These are phyloP conservation scores for Soucietia sequanensis DNA, from an alignment of 805 yeast species.

Conservation along the genomic window DNA sequence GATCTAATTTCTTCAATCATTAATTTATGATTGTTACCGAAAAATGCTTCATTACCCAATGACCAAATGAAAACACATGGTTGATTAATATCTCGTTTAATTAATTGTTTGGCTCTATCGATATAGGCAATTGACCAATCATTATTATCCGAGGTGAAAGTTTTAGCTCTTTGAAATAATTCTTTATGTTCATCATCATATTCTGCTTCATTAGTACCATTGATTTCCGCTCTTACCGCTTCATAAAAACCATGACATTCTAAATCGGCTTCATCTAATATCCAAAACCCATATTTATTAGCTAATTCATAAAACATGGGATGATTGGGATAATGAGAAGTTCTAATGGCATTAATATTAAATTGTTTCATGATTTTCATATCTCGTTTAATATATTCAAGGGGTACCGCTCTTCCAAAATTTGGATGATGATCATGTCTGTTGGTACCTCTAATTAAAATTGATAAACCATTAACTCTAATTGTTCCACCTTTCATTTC, in stretches of 20 bases:
- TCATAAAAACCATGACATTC: slow-evolving; percentile 35
- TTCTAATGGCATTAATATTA: slow-evolving; percentile 34
- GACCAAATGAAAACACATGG: slow-evolving; percentile 37
- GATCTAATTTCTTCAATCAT: slow-evolving; percentile 24
- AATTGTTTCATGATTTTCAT: slow-evolving; percentile 29
- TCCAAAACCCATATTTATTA: slow-evolving; percentile 31
- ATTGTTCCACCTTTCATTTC: slow-evolving; percentile 23
- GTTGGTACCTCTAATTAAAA: slow-evolving; percentile 31
- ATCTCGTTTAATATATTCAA: slow-evolving; percentile 29
- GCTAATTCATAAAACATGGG: slow-evolving; percentile 29
- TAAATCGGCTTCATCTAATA: slow-evolving; percentile 35
- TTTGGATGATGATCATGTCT: slow-evolving; percentile 35
- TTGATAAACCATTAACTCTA: slow-evolving; percentile 25
- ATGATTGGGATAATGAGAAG: slow-evolving; percentile 37
- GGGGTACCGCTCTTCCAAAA: slow-evolving; percentile 33
- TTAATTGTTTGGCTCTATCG: slow-evolving; percentile 29
- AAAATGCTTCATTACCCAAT: slow-evolving; percentile 37
- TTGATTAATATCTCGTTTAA: slow-evolving; percentile 30
- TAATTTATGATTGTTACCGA: slow-evolving; percentile 26
- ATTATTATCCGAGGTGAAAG: slow-evolving; percentile 27
- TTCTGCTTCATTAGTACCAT: slow-evolving; percentile 8
- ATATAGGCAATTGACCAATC: slow-evolving; percentile 31
- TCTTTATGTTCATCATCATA: slow-evolving; percentile 6
- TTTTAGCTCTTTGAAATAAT: slow-evolving; percentile 14
- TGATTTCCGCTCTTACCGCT: slow-evolving; percentile 8